These are phyloP conservation scores for Cutaneotrichosporon spelunceum DNA, from an alignment of 1,284 basidiomycete species.

Conservation along the genomic window DNA sequence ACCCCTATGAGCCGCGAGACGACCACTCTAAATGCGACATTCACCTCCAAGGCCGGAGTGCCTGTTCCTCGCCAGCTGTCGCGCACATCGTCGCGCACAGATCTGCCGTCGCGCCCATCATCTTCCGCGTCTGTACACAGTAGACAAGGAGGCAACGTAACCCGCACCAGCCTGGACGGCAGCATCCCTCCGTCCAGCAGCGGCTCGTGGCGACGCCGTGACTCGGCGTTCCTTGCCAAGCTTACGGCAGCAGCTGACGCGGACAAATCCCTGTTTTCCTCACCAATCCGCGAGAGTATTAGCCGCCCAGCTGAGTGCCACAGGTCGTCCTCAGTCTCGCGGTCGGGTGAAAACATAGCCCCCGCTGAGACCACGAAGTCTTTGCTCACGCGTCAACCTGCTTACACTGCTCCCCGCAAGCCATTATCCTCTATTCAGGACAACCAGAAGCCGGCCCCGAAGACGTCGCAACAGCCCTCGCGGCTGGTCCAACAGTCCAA, in stretches of 20 bases:
- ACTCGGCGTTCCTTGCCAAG: conserved; percentile 19
- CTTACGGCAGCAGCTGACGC: conserved; percentile 11
- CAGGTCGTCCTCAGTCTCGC: not conserved
- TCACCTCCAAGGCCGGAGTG: not conserved
- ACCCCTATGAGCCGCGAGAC: conserved; percentile 23
- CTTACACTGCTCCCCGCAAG: not conserved
- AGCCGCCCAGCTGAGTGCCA: not conserved
- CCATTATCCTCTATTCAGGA: not conserved
- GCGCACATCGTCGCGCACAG: conserved; percentile 3
- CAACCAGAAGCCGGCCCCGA: not conserved
- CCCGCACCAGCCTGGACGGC: not conserved
- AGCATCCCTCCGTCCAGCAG: not conserved
- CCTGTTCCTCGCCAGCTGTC: not conserved
- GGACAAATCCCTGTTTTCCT: not conserved
- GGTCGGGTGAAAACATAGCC: not conserved
- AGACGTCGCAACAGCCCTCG: not conserved
- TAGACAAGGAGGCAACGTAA: not conserved
- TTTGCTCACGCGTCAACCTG: too few relatives aligned
- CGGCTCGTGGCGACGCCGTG: not conserved
- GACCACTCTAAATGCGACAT: conserved; percentile 6
- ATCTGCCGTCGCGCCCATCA: not conserved
- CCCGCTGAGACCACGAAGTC: too few relatives aligned
- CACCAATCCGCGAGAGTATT: not conserved
- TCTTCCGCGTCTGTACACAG: not conserved
- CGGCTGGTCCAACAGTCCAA: not conserved